Base-by-base conservation (phyloP, 208 protist genomes). In the Sergeia podlipaevii region DNA sequence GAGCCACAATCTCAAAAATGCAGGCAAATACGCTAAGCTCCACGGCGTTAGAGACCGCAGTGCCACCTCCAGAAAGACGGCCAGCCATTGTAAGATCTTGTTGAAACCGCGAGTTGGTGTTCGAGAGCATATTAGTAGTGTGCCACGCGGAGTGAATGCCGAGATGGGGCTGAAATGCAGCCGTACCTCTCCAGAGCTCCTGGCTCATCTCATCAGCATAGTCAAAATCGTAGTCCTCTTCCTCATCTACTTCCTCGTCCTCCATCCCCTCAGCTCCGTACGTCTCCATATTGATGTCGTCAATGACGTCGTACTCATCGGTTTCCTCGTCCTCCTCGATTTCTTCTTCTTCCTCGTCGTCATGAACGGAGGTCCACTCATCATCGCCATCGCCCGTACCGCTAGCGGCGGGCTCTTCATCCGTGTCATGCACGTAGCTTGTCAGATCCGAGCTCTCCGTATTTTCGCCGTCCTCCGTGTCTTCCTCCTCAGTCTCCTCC, bases 101-200 rank as follows among this genome's bases (percentile, higher is more conserved):
- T 32, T 62, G 65, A 27, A 77, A 21, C 15, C 32, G 60, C 64
- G 24, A 39, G 55, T 1, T 54, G 30, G 41, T 60, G 0, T 45
- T 46, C 42, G 73, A 53, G 47, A 74, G 73, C 52, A 69, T 64
- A 26, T 69, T 50, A 23, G 50, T 44, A 10, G 70, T 65, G 28
- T 77, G 70, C 65, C 63, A 77, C 70, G 73, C 62, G 13, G 57
- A 26, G 6, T 42, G 58, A 1, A 77, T 44, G 30, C 65, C 59
- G 30, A 46, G 70, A 21, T 38, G 70, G 32, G 61, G 54, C 0
- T 55, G 44, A 11, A n/a, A n/a, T n/a, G n/a, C n/a, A n/a, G n/a
- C n/a, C n/a, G n/a, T n/a, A n/a, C n/a, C n/a, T n/a, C n/a, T n/a
- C n/a, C n/a, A n/a, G n/a, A n/a, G n/a, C 8, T 47, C 42, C 42